Evolutionary conservation across 768 basidiomycete genomes (phyloP), one percentile per base, ranked within the genome.

Genomic region (Mycena crocata): DNA sequence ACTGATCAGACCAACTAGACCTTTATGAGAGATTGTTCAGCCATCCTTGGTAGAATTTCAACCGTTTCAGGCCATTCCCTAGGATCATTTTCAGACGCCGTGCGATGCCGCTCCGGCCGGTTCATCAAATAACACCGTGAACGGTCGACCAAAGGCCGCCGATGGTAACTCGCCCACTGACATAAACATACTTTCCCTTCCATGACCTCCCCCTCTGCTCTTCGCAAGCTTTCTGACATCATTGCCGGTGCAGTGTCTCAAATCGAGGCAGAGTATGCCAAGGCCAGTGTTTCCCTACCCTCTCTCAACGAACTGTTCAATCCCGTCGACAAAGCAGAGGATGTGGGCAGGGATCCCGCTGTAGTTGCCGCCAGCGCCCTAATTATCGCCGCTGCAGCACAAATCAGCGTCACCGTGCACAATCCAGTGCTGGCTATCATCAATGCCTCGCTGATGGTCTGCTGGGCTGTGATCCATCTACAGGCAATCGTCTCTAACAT

Each of bases 371-470:
- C 46, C 26, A 30, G 26, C 26, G 7, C 28, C 2, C 46, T 49
- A 28, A 28, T 30, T 15, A 28, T 28, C 19, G 46, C 26, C 7
- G 46, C 46, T 2, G 46, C 46, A 28, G 46, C 26, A 9, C 46
- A 49, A 21, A 42, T 42, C 40, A 42, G 9, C 21, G 40, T 21
- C 10, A 42, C 40, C 8, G 40, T 42, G 21, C 21, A 21, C 10
- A 21, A 42, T 42, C 40, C 40, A 21, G 21, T 13, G 40, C 14
- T 13, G 17, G 17, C 21, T 5, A 19, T 19, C 14, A 21, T 42
- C 14, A 42, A 42, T 21, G 45, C 65, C 23, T 50, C 69, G 1
- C 50, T 61, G n/a, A 69, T 62, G 39, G 71, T 70, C 32, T 32
- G n/a, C n/a, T n/a, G 71, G 7, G 0, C 13, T 15, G 10, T 23